These are phyloP conservation scores for Reticulascus tulasneorum DNA, from an alignment of 2,329 filamentous ascomycete species.

Conservation along the genomic window DNA sequence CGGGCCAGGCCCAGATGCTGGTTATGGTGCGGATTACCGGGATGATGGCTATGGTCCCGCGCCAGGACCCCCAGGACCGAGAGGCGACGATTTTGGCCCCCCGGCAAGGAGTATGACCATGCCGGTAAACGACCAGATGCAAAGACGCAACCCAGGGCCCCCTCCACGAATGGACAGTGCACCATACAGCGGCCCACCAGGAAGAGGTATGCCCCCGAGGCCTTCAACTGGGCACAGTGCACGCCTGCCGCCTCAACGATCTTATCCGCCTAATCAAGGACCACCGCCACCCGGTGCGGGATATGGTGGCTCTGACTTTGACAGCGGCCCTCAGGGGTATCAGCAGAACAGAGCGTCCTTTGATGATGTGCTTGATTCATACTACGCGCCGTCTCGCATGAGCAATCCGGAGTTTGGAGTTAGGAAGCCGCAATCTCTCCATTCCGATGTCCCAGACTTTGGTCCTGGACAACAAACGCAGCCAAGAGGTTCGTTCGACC, in stretches of 20 bases:
- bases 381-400: conserved; percentile 19
- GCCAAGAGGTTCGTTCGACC: conserved; percentile 42
- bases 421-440: not conserved
- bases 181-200: conserved; percentile 19
- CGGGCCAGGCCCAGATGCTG: conserved; percentile 22
- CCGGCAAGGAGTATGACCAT: conserved; percentile 60
- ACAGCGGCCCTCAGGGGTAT: conserved; percentile 27
- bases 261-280: conserved; percentile 42
- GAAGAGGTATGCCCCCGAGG: conserved; percentile 43
- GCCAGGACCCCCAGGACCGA: conserved; percentile 26
- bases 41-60: conserved; percentile 34
- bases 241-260: conserved; percentile 49
- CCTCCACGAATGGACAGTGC: conserved; percentile 37
- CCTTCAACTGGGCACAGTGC: conserved; percentile 53
- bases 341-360: conserved; percentile 19
- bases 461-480: too few relatives aligned
- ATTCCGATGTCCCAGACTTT: not conserved
- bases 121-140: conserved; percentile 44
- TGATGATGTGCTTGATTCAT: conserved; percentile 20
- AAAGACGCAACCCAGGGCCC: conserved; percentile 28
- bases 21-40: conserved; percentile 30
- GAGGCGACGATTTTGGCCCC: conserved; percentile 41
- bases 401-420: conserved; percentile 21
- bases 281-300: conserved; percentile 22
- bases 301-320: conserved; percentile 27